Evolutionary conservation across 768 basidiomycete genomes (phyloP).

Genomic region (Tephrocybe sp.): DNA sequence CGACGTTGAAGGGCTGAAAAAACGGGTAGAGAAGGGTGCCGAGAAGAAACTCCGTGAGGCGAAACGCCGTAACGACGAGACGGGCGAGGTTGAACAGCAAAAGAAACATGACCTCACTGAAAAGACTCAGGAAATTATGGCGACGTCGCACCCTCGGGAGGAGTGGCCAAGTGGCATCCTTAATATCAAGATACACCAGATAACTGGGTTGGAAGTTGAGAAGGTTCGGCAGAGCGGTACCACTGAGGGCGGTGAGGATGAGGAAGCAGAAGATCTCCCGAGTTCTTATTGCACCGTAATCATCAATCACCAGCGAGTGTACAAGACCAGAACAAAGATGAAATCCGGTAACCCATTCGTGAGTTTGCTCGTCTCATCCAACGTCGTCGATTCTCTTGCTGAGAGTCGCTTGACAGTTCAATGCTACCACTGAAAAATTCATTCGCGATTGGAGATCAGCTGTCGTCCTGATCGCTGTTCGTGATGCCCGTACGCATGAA

Average conservation of each 20-base stretch:
- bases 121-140: slow-evolving; percentile 37
- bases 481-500: slow-evolving; percentile 57
- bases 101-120: slow-evolving; percentile 36
- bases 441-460: slow-evolving; percentile 60
- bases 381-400: not conserved
- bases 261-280: slow-evolving; percentile 59
- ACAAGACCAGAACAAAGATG: slow-evolving; percentile 45
- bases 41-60: slow-evolving; percentile 52
- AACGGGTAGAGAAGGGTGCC: slow-evolving; percentile 32
- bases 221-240: slow-evolving; percentile 53
- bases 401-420: slow-evolving; percentile 35
- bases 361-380: slow-evolving; percentile 14
- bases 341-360: slow-evolving; percentile 44
- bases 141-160: slow-evolving; percentile 49
- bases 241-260: slow-evolving; percentile 49
- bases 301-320: slow-evolving; percentile 42
- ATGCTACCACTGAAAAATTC: slow-evolving; percentile 69
- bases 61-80: slow-evolving; percentile 19
- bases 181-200: slow-evolving; percentile 62
- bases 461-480: slow-evolving; percentile 62
- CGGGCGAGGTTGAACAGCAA: slow-evolving; percentile 33
- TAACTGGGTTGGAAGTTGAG: slow-evolving; percentile 59
- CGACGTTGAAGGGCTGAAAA: slow-evolving; percentile 24
- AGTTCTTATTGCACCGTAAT: slow-evolving; percentile 56
- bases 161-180: slow-evolving; percentile 68